Percentiles rank a stretch among this genome's conserved stretches.
These are phyloP conservation scores for Globisporangium mamillatum DNA, from an alignment of 352 stramenopile genomes.

Conservation along the genomic window DNA sequence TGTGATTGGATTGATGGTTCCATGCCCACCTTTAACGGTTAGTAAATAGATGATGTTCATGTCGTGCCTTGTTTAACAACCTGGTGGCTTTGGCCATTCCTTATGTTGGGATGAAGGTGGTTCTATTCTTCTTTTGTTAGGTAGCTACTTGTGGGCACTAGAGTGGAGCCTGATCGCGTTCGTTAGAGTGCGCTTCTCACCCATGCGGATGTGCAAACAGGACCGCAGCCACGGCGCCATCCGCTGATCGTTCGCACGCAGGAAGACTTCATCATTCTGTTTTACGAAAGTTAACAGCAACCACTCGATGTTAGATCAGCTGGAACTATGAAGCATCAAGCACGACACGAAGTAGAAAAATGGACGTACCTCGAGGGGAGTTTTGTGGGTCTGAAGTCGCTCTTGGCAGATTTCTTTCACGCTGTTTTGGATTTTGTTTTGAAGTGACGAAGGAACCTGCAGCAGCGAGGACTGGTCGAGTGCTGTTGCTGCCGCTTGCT, in stretches of 20 bases:
- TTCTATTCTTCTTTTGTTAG: background rate
- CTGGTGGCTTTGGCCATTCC: background rate
- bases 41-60: constrained; percentile 10
- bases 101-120: background rate
- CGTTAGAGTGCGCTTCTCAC: constrained; percentile 50
- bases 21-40: background rate
- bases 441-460: constrained; percentile 27
- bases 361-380: constrained; percentile 24
- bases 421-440: constrained; percentile 17
- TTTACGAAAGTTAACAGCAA: background rate
- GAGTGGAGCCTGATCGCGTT: constrained; percentile 17
- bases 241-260: constrained; percentile 36
- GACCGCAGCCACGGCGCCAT: constrained; percentile 64
- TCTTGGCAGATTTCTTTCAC: constrained; percentile 9
- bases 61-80: background rate
- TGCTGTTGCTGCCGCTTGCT: constrained; percentile 21
- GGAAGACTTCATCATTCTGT: constrained; percentile 53
- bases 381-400: constrained; percentile 21
- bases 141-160: background rate
- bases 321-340: background rate
- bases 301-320: background rate
- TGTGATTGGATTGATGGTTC: constrained; percentile 3
- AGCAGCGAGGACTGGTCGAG: constrained; percentile 14
- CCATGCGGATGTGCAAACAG: constrained; percentile 64
- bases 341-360: background rate